Evolutionary conservation across 2,329 filamentous ascomycete genomes (phyloP), one percentile per base, ranked within the genome.

Genomic region (Pseudogymnoascus sp.): DNA sequence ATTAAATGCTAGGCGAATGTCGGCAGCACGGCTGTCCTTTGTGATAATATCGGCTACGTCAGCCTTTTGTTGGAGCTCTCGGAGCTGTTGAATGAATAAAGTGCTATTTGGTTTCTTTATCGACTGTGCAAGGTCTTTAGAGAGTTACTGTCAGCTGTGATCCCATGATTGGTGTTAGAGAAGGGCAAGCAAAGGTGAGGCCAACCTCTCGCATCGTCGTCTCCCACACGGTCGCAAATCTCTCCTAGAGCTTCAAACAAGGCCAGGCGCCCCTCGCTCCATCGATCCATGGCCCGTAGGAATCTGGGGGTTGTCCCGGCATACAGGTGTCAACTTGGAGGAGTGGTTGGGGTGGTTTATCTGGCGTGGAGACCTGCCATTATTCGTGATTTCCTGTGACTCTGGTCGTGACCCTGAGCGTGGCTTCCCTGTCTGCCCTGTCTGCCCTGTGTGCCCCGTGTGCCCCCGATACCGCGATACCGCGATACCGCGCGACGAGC

Each of bases 241-340:
- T 63, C 25, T n/a, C 25, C 25, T 4, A 63, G 28, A 62, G 62
- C 48, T 60, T 41, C 51, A 39, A 63, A 63, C 34, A 63, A 25
- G 6, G 62, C 62, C 25, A 63, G 48, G 1, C 23, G 62, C 31
- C 48, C 62, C 19, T 63, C 62, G 19, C 48, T 28, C 45, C 61
- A 62, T 16, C 11, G 36, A n/a, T 60, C 61, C 61, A 62, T 62
- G 19, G 41, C 19, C 16, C 28, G 16, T n/a, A 21, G 3, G 21
- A 21, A 14, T 41, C 8, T n/a, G 8, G 0, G 28, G n/a, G 57
- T 19, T 21, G 25, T 39, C 3, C 6, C 6, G 31, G 8, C 62
- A 34, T 57, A 10, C 36, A 61, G 31, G 34, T 45, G 13, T 1
- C 14, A 51, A 51, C 23, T 6, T 19, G 8, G n/a, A 8, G 28